Evolutionary conservation across 371 early-diverging fungal genomes (phyloP).

Genomic region (Mortierella sp.): DNA sequence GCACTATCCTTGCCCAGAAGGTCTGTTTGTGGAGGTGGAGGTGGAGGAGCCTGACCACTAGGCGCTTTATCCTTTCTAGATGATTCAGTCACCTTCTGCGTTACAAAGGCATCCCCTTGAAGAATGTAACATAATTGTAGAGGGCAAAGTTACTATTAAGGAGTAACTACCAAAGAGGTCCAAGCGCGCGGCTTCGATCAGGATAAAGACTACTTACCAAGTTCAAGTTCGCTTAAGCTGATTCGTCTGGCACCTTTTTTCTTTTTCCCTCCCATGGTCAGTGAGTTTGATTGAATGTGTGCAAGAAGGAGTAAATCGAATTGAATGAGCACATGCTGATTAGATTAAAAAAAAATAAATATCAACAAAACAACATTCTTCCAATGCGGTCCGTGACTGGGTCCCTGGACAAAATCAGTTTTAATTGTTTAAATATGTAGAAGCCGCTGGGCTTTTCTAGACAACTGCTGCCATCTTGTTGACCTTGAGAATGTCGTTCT

Average conservation of each 20-base stretch:
- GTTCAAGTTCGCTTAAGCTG: background rate
- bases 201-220: background rate
- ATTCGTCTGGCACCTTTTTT: slow-evolving; percentile 2
- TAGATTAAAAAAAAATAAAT: background rate
- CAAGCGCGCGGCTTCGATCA: background rate
- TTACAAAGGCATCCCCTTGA: background rate
- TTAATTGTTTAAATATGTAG: background rate
- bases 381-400: too few species aligned
- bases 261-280: background rate
- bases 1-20: background rate
- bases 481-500: slow-evolving; percentile 53
- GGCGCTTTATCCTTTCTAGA: background rate
- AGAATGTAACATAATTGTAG: background rate
- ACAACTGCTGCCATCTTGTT: slow-evolving; percentile 35
- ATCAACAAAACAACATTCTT: slow-evolving; percentile 9
- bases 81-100: background rate
- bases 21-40: background rate
- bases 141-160: background rate
- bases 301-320: background rate
- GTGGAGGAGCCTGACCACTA: background rate
- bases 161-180: background rate
- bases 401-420: too few species aligned
- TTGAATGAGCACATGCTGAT: too few species aligned
- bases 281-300: background rate
- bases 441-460: background rate